Conservation (phyloP, 306 rosid genomes). For the Fragaria ananassa region DNA sequence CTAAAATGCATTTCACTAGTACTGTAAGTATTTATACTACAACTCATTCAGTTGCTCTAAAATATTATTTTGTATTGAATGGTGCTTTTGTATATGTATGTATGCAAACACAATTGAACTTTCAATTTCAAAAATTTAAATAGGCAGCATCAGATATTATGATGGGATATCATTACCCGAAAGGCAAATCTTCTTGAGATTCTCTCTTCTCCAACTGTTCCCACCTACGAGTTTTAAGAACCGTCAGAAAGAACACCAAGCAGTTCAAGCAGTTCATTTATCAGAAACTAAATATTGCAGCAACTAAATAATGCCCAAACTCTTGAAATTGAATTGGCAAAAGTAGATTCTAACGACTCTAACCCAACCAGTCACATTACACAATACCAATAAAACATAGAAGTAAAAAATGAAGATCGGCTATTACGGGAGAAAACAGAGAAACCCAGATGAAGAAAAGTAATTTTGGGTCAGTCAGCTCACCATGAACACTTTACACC, state of each 20-base stretch:
- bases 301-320: not conserved
- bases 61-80: not conserved
- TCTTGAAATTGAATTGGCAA: not conserved
- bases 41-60: not conserved
- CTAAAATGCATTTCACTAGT: not conserved
- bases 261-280: not conserved
- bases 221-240: constrained; percentile 32
- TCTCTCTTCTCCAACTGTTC: constrained; percentile 39
- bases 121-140: not conserved
- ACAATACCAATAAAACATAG: not conserved
- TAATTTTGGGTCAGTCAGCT: not conserved
- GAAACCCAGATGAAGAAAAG: not conserved
- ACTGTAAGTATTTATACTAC: not conserved
- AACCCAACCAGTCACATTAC: not conserved
- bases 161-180: constrained; percentile 27
- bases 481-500: not conserved
- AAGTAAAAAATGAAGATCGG: not conserved
- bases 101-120: not conserved
- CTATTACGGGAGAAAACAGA: not conserved
- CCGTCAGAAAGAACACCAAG: constrained; percentile 16
- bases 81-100: not conserved
- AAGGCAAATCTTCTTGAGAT: constrained; percentile 28
- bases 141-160: not conserved
- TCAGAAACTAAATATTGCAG: too few relatives aligned
- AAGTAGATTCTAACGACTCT: not conserved